Conservation (phyloP, 2,329 filamentous ascomycete genomes). For the Botrytis deweyae region DNA sequence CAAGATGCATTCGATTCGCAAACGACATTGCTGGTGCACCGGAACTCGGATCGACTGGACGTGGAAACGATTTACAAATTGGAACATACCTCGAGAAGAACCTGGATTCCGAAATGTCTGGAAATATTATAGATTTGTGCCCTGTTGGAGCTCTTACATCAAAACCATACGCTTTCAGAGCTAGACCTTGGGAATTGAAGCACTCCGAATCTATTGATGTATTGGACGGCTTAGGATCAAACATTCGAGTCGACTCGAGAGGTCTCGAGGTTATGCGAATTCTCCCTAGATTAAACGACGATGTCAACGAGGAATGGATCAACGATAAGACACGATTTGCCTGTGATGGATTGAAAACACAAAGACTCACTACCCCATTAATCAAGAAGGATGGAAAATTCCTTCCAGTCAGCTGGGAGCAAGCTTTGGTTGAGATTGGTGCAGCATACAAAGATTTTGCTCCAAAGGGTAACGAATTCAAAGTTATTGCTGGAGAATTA, state of each 20-base stretch:
- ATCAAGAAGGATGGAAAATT: conserved; percentile 89
- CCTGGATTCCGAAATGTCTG: conserved; percentile 90
- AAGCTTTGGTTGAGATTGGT: conserved; percentile 84
- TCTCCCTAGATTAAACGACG: conserved; percentile 89
- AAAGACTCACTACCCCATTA: conserved; percentile 88
- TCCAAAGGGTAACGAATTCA: conserved; percentile 91
- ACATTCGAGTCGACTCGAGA: conserved; percentile 89
- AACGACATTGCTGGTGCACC: conserved; percentile 96
- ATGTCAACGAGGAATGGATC: conserved; percentile 99
- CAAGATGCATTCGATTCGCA: conserved; percentile 93
- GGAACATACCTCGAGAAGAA: conserved; percentile 96
- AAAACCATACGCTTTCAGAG: conserved; percentile 96
- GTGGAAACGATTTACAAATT: conserved; percentile 97
- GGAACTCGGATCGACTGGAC: conserved; percentile 89
- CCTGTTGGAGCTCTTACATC: conserved; percentile 95
- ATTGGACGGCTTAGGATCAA: conserved; percentile 86
- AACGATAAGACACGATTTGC: conserved; percentile 98
- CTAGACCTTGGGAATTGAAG: conserved; percentile 94
- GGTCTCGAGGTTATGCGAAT: conserved; percentile 96
- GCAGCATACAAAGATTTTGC: conserved; percentile 76
- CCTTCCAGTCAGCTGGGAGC: conserved; percentile 90
- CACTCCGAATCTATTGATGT: conserved; percentile 96
- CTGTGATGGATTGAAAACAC: conserved; percentile 93
- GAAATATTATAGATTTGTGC: conserved; percentile 97
- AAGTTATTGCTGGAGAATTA: conserved; percentile 87